phyloP scores from a whole-genome alignment of 140 eudicot species.

The Erigeron philadelphicus region DNA sequence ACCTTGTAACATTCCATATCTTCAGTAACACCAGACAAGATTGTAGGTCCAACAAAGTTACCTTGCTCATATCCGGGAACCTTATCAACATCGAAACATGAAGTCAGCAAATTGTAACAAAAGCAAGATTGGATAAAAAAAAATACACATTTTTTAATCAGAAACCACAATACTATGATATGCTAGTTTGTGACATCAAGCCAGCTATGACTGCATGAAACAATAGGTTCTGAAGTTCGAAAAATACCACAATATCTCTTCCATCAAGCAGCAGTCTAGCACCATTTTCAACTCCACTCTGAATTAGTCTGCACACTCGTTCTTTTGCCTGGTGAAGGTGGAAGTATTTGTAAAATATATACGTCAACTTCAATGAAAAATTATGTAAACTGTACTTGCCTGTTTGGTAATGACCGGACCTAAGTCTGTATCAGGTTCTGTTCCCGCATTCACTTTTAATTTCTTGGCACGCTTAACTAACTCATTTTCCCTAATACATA shows the following conservation, averaged over 20 bases:
- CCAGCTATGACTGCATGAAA: background rate
- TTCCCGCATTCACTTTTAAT: constrained; percentile 79
- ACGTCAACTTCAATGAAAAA: background rate
- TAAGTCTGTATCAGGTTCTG: constrained; percentile 84
- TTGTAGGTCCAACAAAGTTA: constrained; percentile 90
- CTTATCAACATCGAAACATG: constrained; percentile 32
- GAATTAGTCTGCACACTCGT: constrained; percentile 67
- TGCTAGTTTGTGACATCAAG: constrained; percentile 9
- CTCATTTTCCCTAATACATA: constrained; percentile 65
- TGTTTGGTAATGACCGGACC: constrained; percentile 97
- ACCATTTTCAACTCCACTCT: constrained; percentile 79
- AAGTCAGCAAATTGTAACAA: background rate
- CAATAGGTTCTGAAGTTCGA: constrained; percentile 1
- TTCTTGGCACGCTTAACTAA: constrained; percentile 72
- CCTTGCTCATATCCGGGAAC: constrained; percentile 93
- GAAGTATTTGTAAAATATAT: constrained; percentile 3
- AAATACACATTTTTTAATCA: background rate
- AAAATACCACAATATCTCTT: constrained; percentile 69
- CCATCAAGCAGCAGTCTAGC: constrained; percentile 90
- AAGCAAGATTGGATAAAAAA: background rate
- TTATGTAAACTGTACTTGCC: constrained; percentile 37
- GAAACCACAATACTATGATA: constrained; percentile 3
- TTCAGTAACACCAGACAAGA: constrained; percentile 77
- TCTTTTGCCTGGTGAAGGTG: constrained; percentile 63
- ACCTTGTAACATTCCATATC: constrained; percentile 99